These are phyloP conservation scores for Phytopythium aichiense DNA, from an alignment of 352 stramenopile genomes.

Conservation along the genomic window DNA sequence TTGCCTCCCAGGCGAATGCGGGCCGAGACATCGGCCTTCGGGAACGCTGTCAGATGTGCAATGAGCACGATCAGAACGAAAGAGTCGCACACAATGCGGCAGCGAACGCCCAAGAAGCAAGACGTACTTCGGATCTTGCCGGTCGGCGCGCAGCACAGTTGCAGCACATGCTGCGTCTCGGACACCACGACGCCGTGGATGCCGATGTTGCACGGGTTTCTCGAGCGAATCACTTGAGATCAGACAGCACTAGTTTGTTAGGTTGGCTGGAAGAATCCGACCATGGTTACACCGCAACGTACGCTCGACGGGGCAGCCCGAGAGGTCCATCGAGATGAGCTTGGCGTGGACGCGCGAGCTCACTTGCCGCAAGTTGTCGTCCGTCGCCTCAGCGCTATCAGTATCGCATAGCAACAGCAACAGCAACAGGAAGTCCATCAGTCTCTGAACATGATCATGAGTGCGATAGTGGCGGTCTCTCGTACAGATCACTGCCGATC, in stretches of 20 bases:
- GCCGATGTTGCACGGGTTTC: slow-evolving; percentile 55
- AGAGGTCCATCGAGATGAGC: slow-evolving; percentile 60
- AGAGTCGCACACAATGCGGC: background rate
- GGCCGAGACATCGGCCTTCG: slow-evolving; percentile 40
- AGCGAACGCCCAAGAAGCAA: background rate
- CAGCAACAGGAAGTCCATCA: background rate
- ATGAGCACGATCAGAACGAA: background rate
- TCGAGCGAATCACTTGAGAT: slow-evolving; percentile 42
- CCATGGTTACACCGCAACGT: background rate
- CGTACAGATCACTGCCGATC: slow-evolving; percentile 28
- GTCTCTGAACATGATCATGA: background rate
- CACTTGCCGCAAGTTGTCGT: slow-evolving; percentile 8
- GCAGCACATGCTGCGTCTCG: slow-evolving; percentile 53
- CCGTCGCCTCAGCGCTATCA: slow-evolving; percentile 9
- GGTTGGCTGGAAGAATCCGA: background rate
- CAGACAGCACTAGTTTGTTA: background rate
- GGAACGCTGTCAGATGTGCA: slow-evolving; percentile 23
- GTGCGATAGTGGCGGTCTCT: background rate
- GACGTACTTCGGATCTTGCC: slow-evolving; percentile 55
- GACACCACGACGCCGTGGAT: slow-evolving; percentile 53
- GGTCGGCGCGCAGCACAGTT: slow-evolving; percentile 40
- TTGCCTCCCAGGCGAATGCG: slow-evolving; percentile 27
- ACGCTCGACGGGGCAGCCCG: slow-evolving; percentile 68
- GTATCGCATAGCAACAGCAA: background rate
- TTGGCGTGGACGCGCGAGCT: slow-evolving; percentile 40